Percentiles rank a stretch among this genome's conserved stretches.
Conservation (phyloP, 352 stramenopile species). For the Pilasporangium apinafurcum region DNA sequence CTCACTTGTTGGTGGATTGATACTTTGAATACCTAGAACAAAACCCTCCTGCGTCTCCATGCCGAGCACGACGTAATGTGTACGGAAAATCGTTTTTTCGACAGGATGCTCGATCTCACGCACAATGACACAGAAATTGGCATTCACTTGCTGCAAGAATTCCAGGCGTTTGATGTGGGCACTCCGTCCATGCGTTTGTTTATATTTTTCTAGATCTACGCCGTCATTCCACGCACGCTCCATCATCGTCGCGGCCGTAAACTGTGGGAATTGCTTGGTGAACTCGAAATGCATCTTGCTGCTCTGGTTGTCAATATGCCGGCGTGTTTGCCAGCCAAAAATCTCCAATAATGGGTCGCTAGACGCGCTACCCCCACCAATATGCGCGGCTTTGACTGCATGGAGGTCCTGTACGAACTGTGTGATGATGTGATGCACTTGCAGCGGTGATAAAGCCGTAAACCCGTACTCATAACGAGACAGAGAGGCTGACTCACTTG, state of each 20-base stretch:
- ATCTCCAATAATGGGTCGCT: conserved; percentile 11
- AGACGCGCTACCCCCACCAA: background rate
- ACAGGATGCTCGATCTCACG: conserved; percentile 23
- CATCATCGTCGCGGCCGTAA: conserved; percentile 12
- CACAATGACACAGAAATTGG: conserved; percentile 18
- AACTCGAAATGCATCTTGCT: conserved; percentile 44
- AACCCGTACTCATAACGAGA: conserved; percentile 9
- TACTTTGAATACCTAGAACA: conserved; percentile 21
- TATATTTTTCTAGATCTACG: conserved; percentile 17
- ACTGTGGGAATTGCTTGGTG: conserved; percentile 19
- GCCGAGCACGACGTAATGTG: conserved; percentile 23
- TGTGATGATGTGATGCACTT: conserved; percentile 6
- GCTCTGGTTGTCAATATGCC: conserved; percentile 29
- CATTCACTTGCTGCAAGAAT: conserved; percentile 23
- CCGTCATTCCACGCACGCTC: conserved; percentile 18
- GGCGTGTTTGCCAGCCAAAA: conserved; percentile 29
- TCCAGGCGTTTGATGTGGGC: conserved; percentile 20
- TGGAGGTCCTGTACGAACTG: conserved; percentile 14
- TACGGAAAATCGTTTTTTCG: conserved; percentile 26
- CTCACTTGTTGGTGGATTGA: conserved; percentile 21
- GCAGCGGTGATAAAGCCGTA: conserved; percentile 5
- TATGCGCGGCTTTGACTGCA: conserved; percentile 5
- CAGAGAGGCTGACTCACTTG: background rate
- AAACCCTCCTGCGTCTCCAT: conserved; percentile 10
- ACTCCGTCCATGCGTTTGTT: conserved; percentile 1